phyloP scores from a whole-genome alignment of 371 early-diverging fungal species.

The Entomophthora muscae region DNA sequence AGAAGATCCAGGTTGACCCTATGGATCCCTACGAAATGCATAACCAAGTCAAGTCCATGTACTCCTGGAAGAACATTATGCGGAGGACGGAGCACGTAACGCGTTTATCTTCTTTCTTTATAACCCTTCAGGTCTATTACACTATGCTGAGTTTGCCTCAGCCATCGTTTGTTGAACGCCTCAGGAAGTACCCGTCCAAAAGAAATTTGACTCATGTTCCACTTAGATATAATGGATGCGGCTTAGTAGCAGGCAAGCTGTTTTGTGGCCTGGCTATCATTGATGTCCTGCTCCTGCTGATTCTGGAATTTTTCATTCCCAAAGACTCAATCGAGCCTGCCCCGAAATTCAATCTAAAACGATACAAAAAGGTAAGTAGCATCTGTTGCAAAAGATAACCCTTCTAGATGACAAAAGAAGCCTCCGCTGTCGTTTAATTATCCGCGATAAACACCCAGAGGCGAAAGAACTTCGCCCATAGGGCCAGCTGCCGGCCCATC shows the following conservation, averaged over 20 bases:
- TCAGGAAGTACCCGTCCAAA: slow-evolving; percentile 29
- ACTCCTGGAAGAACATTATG: slow-evolving; percentile 90
- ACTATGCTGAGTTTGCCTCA: slow-evolving; percentile 36
- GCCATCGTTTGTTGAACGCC: slow-evolving; percentile 65
- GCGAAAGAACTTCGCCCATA: too few relatives aligned
- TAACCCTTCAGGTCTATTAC: slow-evolving; percentile 37
- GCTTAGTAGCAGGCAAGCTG: slow-evolving; percentile 81
- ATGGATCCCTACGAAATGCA: slow-evolving; percentile 60
- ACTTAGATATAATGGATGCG: slow-evolving; percentile 66
- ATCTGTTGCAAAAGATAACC: too few relatives aligned
- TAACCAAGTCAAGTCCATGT: slow-evolving; percentile 74
- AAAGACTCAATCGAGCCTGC: slow-evolving; percentile 47
- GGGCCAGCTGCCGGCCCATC: too few relatives aligned
- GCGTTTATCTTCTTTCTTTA: not conserved
- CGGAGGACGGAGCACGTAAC: slow-evolving; percentile 68
- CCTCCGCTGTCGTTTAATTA: too few relatives aligned
- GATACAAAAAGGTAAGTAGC: slow-evolving; percentile 28
- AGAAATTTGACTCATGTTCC: not conserved
- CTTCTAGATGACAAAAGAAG: too few relatives aligned
- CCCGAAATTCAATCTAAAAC: slow-evolving; percentile 37
- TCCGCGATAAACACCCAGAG: too few relatives aligned
- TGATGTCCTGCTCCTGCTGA: slow-evolving; percentile 58
- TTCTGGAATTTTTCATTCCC: slow-evolving; percentile 76
- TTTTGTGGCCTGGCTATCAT: slow-evolving; percentile 76
- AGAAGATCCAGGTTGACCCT: slow-evolving; percentile 39